Evolutionary conservation across 495 filamentous ascomycete genomes (phyloP).

Genomic region (Acidomyces sp.): DNA sequence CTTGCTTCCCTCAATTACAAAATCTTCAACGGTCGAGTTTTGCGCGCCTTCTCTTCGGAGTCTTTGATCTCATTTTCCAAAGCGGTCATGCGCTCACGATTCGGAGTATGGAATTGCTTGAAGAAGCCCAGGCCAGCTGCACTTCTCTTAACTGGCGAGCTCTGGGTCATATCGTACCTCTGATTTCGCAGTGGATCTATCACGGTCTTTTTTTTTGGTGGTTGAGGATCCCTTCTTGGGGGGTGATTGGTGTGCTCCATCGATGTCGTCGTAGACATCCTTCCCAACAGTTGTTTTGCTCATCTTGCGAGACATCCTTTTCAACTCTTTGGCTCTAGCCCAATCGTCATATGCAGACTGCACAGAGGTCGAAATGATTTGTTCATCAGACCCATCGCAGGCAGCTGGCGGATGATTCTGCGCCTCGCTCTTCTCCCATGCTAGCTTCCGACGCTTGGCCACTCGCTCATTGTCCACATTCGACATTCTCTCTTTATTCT

Average conservation of each 20-base stretch:
- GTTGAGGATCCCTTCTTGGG: slow-evolving; percentile 5
- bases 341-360: slow-evolving; percentile 7
- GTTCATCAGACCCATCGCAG: neutral
- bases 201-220: slow-evolving; percentile 1
- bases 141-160: slow-evolving; percentile 4
- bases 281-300: neutral
- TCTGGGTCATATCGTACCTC: slow-evolving; percentile 1
- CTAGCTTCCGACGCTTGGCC: slow-evolving; percentile 15
- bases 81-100: neutral
- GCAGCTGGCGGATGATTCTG: neutral
- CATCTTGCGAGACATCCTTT: neutral
- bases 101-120: slow-evolving; percentile 19
- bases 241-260: slow-evolving; percentile 9
- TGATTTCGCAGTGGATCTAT: slow-evolving; percentile 18
- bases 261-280: slow-evolving; percentile 18
- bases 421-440: neutral
- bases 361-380: too few species aligned
- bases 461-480: slow-evolving; percentile 8
- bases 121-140: slow-evolving; percentile 12
- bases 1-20: slow-evolving; percentile 2
- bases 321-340: slow-evolving; percentile 10
- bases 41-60: slow-evolving; percentile 6
- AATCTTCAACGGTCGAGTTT: too few species aligned
- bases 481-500: neutral
- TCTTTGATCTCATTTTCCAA: slow-evolving; percentile 19